phyloP scores from a whole-genome alignment of 495 filamentous ascomycete genomes.

The Pyrenula massariospora region DNA sequence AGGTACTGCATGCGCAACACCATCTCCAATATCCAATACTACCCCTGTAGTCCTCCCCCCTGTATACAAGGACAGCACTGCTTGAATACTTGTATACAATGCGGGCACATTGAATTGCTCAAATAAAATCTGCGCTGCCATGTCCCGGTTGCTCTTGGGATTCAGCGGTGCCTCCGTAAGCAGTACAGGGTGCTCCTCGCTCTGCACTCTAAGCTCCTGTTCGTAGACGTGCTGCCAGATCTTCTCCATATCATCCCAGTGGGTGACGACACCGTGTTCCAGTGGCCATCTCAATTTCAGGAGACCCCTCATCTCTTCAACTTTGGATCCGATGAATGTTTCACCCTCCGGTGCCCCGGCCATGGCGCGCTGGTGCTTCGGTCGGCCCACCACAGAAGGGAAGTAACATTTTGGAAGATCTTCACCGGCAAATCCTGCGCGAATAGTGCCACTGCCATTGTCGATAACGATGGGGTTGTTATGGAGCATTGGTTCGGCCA shows the following conservation, averaged over 20 bases:
- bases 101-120: constrained; percentile 98
- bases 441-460: constrained; percentile 96
- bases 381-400: constrained; percentile 93
- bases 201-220: constrained; percentile 82
- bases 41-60: constrained; percentile 94
- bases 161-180: constrained; percentile 96
- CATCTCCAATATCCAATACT: constrained; percentile 90
- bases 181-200: constrained; percentile 96
- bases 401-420: constrained; percentile 94
- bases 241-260: constrained; percentile 99
- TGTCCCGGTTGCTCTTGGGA: constrained; percentile 90
- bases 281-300: constrained; percentile 92
- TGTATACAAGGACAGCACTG: constrained; percentile 90
- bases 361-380: constrained; percentile 92
- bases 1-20: constrained; percentile 93
- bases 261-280: constrained; percentile 96
- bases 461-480: constrained; percentile 98
- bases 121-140: constrained; percentile 94
- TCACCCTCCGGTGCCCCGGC: constrained; percentile 94
- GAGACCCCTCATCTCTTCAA: constrained; percentile 83
- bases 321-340: constrained; percentile 89
- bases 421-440: constrained; percentile 93
- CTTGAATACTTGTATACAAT: constrained; percentile 93
- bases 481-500: constrained; percentile 73
- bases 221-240: constrained; percentile 90